Conservation (phyloP, 2,329 filamentous ascomycete genomes). For the Penicillium carneum region DNA sequence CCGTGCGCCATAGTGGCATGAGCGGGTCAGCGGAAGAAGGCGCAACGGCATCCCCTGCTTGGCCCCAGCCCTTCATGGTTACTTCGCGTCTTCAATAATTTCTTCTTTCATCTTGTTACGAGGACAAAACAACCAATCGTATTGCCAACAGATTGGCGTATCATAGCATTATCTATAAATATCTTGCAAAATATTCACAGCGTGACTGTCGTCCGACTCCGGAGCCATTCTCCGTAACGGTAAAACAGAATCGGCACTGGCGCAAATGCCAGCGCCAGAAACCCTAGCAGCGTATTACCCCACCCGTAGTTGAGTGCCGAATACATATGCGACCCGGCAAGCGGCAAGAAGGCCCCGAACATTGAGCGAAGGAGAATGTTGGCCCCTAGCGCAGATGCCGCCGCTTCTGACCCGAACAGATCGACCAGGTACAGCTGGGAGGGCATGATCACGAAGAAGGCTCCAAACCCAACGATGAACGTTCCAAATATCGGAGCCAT, state of each 20-base stretch:
- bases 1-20: no score
- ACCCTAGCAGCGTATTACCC: conserved; percentile 26
- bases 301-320: conserved; percentile 14
- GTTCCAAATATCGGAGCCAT: conserved; percentile 5
- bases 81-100: no score
- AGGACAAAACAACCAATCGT: no score
- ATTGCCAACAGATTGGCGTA: neutral
- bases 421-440: conserved; percentile 2
- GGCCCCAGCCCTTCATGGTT: no score
- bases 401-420: neutral
- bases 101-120: no score
- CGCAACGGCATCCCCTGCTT: no score
- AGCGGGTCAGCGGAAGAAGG: no score
- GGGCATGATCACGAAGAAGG: neutral
- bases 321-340: conserved; percentile 9
- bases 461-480: neutral
- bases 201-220: neutral
- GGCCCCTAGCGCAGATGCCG: neutral
- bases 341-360: conserved; percentile 5
- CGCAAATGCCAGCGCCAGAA: conserved; percentile 22
- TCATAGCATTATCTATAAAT: neutral
- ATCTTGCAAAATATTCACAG: neutral
- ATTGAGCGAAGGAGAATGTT: conserved; percentile 1
- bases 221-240: neutral
- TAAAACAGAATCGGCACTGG: conserved; percentile 18